Base-by-base conservation (phyloP, 2,329 filamentous ascomycete genomes). In the Xylariaceae sp. region DNA sequence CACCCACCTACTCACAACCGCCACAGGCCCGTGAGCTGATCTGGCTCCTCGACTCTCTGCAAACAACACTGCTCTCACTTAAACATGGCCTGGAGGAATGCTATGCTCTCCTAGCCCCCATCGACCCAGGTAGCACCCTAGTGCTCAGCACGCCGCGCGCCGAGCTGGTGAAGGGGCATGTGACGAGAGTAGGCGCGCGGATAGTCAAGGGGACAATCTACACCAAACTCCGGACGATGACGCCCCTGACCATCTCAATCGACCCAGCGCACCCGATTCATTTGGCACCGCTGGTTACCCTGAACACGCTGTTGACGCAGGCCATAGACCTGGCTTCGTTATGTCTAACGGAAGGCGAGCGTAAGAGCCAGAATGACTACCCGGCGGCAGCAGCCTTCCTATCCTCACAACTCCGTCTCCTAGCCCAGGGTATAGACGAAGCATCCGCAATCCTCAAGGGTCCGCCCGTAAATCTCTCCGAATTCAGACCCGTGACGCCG, bases 91-190 rank as follows among this genome's bases (percentile, higher is more conserved):
- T 97, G 2, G 85, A 94, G 69, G 91, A 96, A 72, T 96, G 91
- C 73, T 89, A 91, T 63, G 84, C 87, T 19, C 80, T 97, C 29
- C 83, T 99, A 32, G 87, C 90, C 6, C 91, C 92, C 1, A 80
- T 86, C 60, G 90, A 95, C 67, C 85, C 87, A 1, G 91, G 91
- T 6, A 91, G 86, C 64, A 99, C 92, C 0, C 82, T 99, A 31
- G 91, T 94, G 32, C 80, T 99, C 62, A 94, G 88, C 58, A 95
- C 91, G 11, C 81, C 87, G 53, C 83, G 91, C 53, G 92, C 89
- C 53, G 94, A 99, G 74, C 84, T 82, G 62, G 85, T 97, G 59
- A 99, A 99, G 71, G 94, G 94, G 19, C 89, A 90, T 64, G 83
- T 97, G 57, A 97, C 92, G 1, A 84, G 94, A 51, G 84, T 95